Evolutionary conservation across 768 basidiomycete genomes (phyloP).

Genomic region (Cubamyces sp.): DNA sequence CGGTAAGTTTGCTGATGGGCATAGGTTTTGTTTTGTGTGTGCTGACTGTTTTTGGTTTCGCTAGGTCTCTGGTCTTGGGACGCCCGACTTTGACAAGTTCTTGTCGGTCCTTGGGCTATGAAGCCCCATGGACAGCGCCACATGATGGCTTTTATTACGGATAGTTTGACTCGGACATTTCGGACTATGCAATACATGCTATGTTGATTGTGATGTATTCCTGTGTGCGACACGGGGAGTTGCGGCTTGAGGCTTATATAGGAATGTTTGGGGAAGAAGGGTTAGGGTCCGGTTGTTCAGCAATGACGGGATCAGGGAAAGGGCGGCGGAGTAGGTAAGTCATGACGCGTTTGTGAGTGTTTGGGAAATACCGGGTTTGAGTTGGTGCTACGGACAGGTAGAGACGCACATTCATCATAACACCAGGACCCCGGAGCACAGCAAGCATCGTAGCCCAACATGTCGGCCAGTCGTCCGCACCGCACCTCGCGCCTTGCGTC

Average conservation of each 20-base stretch:
- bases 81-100: slow-evolving; percentile 32
- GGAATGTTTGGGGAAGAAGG: background rate
- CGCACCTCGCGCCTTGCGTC: no score
- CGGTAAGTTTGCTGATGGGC: slow-evolving; percentile 28
- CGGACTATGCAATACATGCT: background rate
- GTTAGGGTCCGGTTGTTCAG: background rate
- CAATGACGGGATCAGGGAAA: no score
- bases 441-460: no score
- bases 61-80: slow-evolving; percentile 37
- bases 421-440: no score
- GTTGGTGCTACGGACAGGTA: background rate
- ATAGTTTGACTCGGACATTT: background rate
- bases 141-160: background rate
- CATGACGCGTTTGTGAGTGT: background rate
- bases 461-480: no score
- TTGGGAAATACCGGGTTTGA: background rate
- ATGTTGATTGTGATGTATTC: no score
- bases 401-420: no score
- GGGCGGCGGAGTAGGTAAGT: background rate
- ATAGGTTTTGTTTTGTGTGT: background rate
- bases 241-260: background rate
- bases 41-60: slow-evolving; percentile 12
- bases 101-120: slow-evolving; percentile 4
- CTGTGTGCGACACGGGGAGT: no score
- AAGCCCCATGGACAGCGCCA: background rate